Conservation (phyloP, 306 rosid genomes). For the Pterocarpus santalinus region DNA sequence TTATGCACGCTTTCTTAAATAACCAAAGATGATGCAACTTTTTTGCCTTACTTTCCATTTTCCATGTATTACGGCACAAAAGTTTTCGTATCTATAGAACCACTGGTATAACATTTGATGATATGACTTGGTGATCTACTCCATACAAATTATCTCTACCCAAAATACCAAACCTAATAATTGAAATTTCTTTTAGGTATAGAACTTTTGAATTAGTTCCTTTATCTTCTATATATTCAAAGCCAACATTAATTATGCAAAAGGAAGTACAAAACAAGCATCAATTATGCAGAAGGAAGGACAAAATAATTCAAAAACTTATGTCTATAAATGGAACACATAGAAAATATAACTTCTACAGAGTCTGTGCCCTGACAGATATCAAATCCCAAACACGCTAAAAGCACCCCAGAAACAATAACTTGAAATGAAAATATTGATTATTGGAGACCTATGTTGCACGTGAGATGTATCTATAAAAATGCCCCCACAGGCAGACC, state of each 20-base stretch:
- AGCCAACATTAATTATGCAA: neutral
- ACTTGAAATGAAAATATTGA: too few species aligned
- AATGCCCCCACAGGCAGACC: too few species aligned
- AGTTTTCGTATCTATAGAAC: neutral
- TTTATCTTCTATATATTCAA: neutral
- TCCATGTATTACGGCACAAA: neutral
- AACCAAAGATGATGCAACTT: neutral
- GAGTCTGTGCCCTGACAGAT: conserved; percentile 2
- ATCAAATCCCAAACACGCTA: conserved; percentile 38
- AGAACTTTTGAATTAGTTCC: conserved; percentile 22
- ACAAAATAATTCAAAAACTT: neutral
- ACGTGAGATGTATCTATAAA: too few species aligned
- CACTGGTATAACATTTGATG: neutral
- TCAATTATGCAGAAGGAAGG: neutral
- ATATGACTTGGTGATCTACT: neutral
- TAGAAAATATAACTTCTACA: neutral
- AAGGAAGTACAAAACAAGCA: neutral
- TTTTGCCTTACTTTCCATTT: conserved; percentile 10
- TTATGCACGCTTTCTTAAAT: neutral
- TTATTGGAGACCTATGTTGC: too few species aligned
- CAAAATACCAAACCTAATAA: neutral
- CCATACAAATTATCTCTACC: neutral
- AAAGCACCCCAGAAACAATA: neutral
- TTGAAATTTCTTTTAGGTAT: neutral
- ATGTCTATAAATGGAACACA: conserved; percentile 7